These are phyloP conservation scores for Metschnikowia drakensbergensis DNA, from an alignment of 805 yeast species.

Conservation along the genomic window DNA sequence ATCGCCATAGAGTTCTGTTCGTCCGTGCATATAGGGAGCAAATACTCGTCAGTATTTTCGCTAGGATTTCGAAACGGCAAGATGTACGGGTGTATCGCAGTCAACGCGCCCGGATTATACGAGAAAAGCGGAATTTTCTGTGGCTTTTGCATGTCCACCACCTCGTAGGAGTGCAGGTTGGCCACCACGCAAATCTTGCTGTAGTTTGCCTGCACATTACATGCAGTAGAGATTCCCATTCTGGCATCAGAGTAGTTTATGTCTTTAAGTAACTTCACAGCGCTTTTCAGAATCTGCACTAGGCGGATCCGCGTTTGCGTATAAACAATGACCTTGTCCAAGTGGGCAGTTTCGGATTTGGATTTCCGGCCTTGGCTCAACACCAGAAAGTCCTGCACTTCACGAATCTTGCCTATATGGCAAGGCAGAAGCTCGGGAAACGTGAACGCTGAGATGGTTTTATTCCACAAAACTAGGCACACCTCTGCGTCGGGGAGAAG, in stretches of 20 bases:
- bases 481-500: constrained; percentile 24
- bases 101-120: constrained; percentile 16
- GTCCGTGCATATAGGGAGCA: constrained; percentile 35
- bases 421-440: constrained; percentile 39
- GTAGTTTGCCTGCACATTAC: constrained; percentile 25
- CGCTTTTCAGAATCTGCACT: constrained; percentile 25
- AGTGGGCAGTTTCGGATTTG: constrained; percentile 8
- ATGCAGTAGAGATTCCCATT: constrained; percentile 26
- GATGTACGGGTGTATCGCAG: constrained; percentile 9
- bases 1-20: constrained; percentile 34
- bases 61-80: constrained; percentile 10
- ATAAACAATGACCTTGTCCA: constrained; percentile 30
- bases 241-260: constrained; percentile 29
- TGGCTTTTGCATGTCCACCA: constrained; percentile 33
- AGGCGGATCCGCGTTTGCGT: constrained; percentile 30
- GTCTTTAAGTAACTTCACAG: constrained; percentile 31
- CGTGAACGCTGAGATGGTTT: constrained; percentile 24
- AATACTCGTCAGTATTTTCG: constrained; percentile 24
- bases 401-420: constrained; percentile 34
- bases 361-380: constrained; percentile 13
- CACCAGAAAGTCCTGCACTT: constrained; percentile 32
- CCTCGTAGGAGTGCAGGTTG: constrained; percentile 30
- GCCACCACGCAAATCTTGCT: constrained; percentile 34
- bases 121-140: constrained; percentile 35
- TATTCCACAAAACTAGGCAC: constrained; percentile 26